A percentile compares a stretch with the other conserved stretches of the same genome.
These are phyloP conservation scores for Acidiella bohemica DNA, from an alignment of 495 filamentous ascomycete genomes.

Conservation along the genomic window DNA sequence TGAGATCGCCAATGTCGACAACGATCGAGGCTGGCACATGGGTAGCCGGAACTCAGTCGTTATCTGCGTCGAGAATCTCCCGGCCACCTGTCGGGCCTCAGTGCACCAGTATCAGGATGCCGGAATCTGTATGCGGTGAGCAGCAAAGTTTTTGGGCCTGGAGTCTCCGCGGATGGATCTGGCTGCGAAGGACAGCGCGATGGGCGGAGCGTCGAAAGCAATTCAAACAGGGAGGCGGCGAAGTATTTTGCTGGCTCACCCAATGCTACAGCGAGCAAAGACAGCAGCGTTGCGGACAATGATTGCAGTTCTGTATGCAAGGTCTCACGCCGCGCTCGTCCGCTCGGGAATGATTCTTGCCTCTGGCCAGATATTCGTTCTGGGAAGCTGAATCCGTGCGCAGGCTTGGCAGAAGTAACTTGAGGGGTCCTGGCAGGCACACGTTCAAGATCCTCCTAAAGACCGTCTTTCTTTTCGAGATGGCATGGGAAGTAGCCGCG, in stretches of 20 bases:
- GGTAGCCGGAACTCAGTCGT: slow-evolving; percentile 34
- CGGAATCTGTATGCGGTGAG: slow-evolving; percentile 35
- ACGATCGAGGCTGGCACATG: slow-evolving; percentile 35
- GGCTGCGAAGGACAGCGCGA: slow-evolving; percentile 30
- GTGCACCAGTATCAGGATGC: slow-evolving; percentile 34
- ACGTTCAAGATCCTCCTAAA: slow-evolving; percentile 39
- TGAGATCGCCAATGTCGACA: slow-evolving; percentile 40
- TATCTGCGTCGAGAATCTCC: slow-evolving; percentile 32
- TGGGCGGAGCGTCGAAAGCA: slow-evolving; percentile 33
- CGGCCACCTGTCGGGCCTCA: slow-evolving; percentile 32
- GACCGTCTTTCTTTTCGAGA: slow-evolving; percentile 27
- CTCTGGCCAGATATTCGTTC: too few relatives aligned
- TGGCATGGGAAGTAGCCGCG: slow-evolving; percentile 36
- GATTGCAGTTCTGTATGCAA: slow-evolving; percentile 33
- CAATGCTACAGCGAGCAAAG: slow-evolving; percentile 31
- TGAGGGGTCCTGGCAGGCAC: slow-evolving; percentile 21
- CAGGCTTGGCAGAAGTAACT: not conserved
- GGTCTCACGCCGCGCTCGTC: slow-evolving; percentile 23
- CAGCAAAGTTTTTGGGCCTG: slow-evolving; percentile 27
- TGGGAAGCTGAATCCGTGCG: too few relatives aligned
- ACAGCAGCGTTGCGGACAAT: slow-evolving; percentile 31
- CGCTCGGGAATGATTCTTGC: slow-evolving; percentile 15
- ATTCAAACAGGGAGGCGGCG: slow-evolving; percentile 28
- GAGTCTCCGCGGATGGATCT: not conserved
- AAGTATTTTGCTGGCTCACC: slow-evolving; percentile 31